Conservation (phyloP, 139 green algal genomes). For the Picochlorum sp. region DNA sequence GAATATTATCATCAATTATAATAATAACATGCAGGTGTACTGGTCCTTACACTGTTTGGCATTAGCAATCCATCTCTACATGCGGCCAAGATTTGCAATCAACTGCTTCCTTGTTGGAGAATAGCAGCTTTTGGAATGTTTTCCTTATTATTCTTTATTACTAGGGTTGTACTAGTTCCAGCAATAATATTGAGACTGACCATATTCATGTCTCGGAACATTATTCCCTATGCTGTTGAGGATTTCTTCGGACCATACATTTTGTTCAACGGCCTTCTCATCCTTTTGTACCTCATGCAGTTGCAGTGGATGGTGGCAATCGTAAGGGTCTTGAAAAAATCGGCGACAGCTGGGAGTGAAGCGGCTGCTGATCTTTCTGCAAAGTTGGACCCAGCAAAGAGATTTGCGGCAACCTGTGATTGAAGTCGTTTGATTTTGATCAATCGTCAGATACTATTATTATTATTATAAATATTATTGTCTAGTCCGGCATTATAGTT, state of each 20-base stretch:
- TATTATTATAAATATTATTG: not conserved
- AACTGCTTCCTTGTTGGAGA: not conserved
- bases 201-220: not conserved
- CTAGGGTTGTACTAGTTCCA: conserved; percentile 15
- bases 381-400: conserved; percentile 14
- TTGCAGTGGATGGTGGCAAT: conserved; percentile 22
- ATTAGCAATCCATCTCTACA: conserved; percentile 21
- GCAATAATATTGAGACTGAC: conserved; percentile 5
- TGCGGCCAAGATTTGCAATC: conserved; percentile 20
- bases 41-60: conserved; percentile 18
- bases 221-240: conserved; percentile 2
- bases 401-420: conserved; percentile 1
- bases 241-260: conserved; percentile 5
- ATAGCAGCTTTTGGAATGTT: conserved; percentile 11
- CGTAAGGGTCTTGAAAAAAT: conserved; percentile 3
- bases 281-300: conserved; percentile 18
- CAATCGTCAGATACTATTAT: not conserved
- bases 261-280: conserved; percentile 10
- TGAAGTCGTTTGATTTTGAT: not conserved
- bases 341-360: not conserved
- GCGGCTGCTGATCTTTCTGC: conserved; percentile 1
- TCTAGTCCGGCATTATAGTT: no score
- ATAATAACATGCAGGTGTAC: no score
- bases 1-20: no score
- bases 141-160: conserved; percentile 7